phyloP scores from a whole-genome alignment of 345 rosid species.

The Iberis pinnata region DNA sequence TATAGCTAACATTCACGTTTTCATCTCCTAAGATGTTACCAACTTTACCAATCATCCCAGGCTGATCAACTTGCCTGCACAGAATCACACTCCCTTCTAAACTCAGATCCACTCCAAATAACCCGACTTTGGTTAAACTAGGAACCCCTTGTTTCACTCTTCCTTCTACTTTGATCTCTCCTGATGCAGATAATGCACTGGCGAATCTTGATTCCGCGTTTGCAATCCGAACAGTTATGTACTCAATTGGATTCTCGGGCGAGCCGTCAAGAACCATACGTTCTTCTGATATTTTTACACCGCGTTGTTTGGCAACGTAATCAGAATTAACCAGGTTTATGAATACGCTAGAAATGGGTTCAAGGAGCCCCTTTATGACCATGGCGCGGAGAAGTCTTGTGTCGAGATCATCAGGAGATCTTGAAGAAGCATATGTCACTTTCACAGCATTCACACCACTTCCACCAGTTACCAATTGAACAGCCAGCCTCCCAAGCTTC shows the following conservation, averaged over 20 bases:
- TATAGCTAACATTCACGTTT: conserved; percentile 61
- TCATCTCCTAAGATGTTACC: conserved; percentile 52
- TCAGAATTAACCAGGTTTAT: conserved; percentile 69
- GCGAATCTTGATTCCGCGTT: conserved; percentile 61
- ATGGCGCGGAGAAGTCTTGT: conserved; percentile 65
- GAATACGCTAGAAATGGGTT: conserved; percentile 54
- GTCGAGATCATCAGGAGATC: conserved; percentile 70
- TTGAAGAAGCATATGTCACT: conserved; percentile 51
- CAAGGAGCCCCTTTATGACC: conserved; percentile 60
- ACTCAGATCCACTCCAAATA: conserved; percentile 63
- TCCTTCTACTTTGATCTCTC: conserved; percentile 60
- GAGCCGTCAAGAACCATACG: conserved; percentile 47
- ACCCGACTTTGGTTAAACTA: conserved; percentile 52
- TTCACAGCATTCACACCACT: conserved; percentile 53
- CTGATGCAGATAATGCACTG: conserved; percentile 51
- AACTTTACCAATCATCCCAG: conserved; percentile 61
- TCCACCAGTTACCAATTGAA: conserved; percentile 66
- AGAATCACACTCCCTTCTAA: conserved; percentile 66
- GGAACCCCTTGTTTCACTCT: conserved; percentile 64
- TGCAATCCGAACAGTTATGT: conserved; percentile 55
- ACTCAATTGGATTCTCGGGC: conserved; percentile 51
- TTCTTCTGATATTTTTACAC: conserved; percentile 50
- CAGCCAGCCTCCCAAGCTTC: conserved; percentile 59
- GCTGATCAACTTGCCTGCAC: conserved; percentile 66
- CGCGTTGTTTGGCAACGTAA: conserved; percentile 59